Evolutionary conservation across 2,329 filamentous ascomycete genomes (phyloP).

Genomic region (Myotisia sp.): DNA sequence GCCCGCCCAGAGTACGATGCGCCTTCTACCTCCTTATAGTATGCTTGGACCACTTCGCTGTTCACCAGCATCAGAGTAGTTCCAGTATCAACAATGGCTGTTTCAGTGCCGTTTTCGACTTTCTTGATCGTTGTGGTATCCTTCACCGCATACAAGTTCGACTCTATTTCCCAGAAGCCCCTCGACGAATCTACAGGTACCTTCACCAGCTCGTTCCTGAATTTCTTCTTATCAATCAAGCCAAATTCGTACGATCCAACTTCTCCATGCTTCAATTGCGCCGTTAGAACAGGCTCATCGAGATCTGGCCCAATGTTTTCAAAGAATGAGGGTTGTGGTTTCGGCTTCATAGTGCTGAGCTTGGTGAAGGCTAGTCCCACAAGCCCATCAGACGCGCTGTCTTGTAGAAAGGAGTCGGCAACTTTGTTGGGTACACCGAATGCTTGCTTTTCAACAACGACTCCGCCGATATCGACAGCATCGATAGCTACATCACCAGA

Average conservation of each 20-base stretch:
- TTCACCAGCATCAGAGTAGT: constrained; percentile 52
- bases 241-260: constrained; percentile 62
- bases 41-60: constrained; percentile 41
- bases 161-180: constrained; percentile 58
- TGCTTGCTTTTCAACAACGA: constrained; percentile 47
- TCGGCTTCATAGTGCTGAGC: constrained; percentile 49
- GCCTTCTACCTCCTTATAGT: constrained; percentile 43
- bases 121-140: constrained; percentile 14
- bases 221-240: constrained; percentile 49
- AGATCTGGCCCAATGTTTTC: constrained; percentile 52
- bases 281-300: constrained; percentile 55
- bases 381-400: constrained; percentile 45
- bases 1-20: constrained; percentile 32
- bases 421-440: constrained; percentile 52
- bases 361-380: constrained; percentile 46
- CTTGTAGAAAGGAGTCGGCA: constrained; percentile 38
- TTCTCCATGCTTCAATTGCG: constrained; percentile 46
- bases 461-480: constrained; percentile 47
- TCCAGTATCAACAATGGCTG: constrained; percentile 53
- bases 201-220: constrained; percentile 48
- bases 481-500: constrained; percentile 52
- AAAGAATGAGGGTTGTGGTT: constrained; percentile 57
- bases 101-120: constrained; percentile 15
- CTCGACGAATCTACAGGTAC: constrained; percentile 45
- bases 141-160: constrained; percentile 43